Conservation (phyloP, 2,329 filamentous ascomycete genomes). For the Hypoxylon sp. region DNA sequence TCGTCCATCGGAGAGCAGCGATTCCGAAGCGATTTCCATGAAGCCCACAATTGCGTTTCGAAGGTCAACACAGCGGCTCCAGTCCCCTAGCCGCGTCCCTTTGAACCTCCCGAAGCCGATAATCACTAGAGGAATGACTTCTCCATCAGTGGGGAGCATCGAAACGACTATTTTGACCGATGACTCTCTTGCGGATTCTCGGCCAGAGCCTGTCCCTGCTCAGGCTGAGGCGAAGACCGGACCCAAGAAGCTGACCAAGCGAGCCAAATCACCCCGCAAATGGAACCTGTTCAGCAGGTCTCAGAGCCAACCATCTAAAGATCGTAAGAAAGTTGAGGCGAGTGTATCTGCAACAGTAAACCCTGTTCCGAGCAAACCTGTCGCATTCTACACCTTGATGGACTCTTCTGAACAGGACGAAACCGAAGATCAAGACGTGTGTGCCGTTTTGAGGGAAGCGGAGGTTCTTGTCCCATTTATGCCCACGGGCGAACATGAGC, state of each 20-base stretch:
- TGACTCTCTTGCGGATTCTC: constrained; percentile 65
- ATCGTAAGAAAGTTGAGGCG: constrained; percentile 57
- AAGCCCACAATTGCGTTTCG: constrained; percentile 69
- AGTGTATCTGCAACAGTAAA: constrained; percentile 66
- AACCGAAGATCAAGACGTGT: constrained; percentile 58
- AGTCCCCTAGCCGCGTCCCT: constrained; percentile 60
- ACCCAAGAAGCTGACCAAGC: constrained; percentile 71
- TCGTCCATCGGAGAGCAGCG: constrained; percentile 70
- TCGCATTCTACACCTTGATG: constrained; percentile 74
- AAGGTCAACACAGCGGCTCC: constrained; percentile 68
- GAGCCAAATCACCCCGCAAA: constrained; percentile 69
- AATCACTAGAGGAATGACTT: constrained; percentile 60
- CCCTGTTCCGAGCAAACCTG: constrained; percentile 64
- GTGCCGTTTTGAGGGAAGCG: constrained; percentile 67
- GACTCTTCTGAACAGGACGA: constrained; percentile 70
- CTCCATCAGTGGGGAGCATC: constrained; percentile 69
- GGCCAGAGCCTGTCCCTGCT: constrained; percentile 56
- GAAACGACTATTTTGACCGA: constrained; percentile 72
- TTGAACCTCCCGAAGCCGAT: constrained; percentile 69
- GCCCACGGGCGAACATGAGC: constrained; percentile 26
- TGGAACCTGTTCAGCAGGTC: constrained; percentile 76
- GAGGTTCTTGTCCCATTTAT: constrained; percentile 54
- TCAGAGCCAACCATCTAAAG: constrained; percentile 59
- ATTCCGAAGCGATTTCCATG: constrained; percentile 65
- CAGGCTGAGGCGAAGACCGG: constrained; percentile 51